Evolutionary conservation across 352 stramenopile species (phyloP), one percentile per base, ranked within the genome.

Genomic region (Heterotrichella gracilis): DNA sequence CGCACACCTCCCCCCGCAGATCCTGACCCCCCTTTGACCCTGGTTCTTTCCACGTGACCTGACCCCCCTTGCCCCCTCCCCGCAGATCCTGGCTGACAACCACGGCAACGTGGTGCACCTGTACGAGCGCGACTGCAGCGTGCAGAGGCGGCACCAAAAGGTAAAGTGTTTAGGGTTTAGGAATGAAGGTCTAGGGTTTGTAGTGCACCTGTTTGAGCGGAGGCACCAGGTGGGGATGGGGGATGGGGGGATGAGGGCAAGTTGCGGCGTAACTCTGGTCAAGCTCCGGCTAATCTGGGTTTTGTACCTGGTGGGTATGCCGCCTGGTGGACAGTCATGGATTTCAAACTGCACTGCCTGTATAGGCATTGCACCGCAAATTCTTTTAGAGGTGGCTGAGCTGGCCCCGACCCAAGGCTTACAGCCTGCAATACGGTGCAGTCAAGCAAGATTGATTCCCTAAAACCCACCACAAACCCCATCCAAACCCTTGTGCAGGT

Each of bases 371-470:
- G 2, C 14, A 71, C 1, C 70, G 74, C 3, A 64, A 64, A 69
- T 78, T 23, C 24, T 95, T 25, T 77, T 85, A 22, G 83, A 94
- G 76, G 86, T 90, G 0, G 79, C 92, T 68, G 78, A 80, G 13
- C 82, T 96, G 40, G 85, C n/a, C n/a, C n/a, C n/a, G n/a, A n/a
- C n/a, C 87, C 3, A 81, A 79, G 69, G 82, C 83, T 14, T 85
- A 85, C 25, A 88, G 91, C 64, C 96, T 96, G 77, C 76, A 87
- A 23, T 94, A 93, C 77, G 89, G n/a, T n/a, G n/a, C n/a, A n/a
- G n/a, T n/a, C 91, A 9, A 90, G 90, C 70, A 98, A 90, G 3
- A 88, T 97, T 22, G 92, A 98, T 80, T 98, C 97, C 74, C 79
- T 98, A 0, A 81, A 96, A 68, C 89, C 96, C 76, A 82, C 3